Base-by-base conservation (phyloP, 2,329 filamentous ascomycete species). In the Penicillium sp. region DNA sequence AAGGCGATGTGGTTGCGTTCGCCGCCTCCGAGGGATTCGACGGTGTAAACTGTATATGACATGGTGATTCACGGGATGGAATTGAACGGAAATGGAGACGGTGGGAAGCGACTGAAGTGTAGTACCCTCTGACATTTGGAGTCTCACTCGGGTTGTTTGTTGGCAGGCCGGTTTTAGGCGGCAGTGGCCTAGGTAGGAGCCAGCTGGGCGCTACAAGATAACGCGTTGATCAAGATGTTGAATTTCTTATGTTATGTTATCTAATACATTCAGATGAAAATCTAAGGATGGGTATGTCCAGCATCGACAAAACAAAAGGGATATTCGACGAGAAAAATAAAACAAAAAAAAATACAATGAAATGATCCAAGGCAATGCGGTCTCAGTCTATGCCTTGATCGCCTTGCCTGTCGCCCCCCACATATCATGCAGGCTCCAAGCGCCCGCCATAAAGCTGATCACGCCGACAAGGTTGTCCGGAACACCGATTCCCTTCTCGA, bases 401-500 rank as follows among this genome's bases (percentile, higher is more conserved):
- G 50, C 46, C 43, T 58, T 61, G 17, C 64, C 69, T 30, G 73
- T 77, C 12, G 67, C 69, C 49, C 64, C 72, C 79, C 79, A 82
- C 10, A 71, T 51, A 59, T 75, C 74, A 52, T 66, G 68, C 48
- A 80, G 64, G 10, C 72, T 74, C 66, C 75, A 75, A 52, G 72
- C 64, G 3, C 75, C 77, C 12, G 78, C 79, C 54, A 78, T 64
- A 41, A 76, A 78, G 6, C 87, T 87, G 46, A 84, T 74, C 20
- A 83, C 63, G 0, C 84, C 86, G 21, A 87, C 75, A 65, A 80
- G 73, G 54, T 78, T 76, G 53, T 86, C 82, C 29, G 80, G 79
- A 48, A 89, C 70, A 8, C 71, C 72, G 46, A 85, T 68, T 0
- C 89, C 90, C 50, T 82, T 76, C 54, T 89, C 84, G 33, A 87